phyloP scores from a whole-genome alignment of 129 eudicot genomes.

The Pittosporum tobira region DNA sequence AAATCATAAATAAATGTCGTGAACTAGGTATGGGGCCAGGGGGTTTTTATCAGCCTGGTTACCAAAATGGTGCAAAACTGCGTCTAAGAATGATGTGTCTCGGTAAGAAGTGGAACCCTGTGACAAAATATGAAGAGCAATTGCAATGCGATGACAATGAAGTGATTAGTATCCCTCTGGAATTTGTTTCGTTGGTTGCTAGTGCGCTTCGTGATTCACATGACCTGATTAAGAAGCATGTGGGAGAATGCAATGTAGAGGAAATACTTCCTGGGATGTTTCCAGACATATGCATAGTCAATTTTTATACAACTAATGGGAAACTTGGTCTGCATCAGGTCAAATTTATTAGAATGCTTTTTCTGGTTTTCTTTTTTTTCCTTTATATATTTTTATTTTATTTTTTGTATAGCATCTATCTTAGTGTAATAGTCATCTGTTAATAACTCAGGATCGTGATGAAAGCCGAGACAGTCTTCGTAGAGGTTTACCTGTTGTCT shows the following conservation, averaged over 20 bases:
- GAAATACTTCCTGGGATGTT: constrained; percentile 32
- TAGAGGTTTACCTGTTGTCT: constrained; percentile 40
- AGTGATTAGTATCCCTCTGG: constrained; percentile 35
- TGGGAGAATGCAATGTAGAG: constrained; percentile 9
- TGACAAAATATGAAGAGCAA: constrained; percentile 19
- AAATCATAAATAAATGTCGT: constrained; percentile 29
- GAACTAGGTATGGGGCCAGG: constrained; percentile 42
- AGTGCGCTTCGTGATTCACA: constrained; percentile 29
- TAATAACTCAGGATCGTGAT: constrained; percentile 36
- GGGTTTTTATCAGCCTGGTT: constrained; percentile 45
- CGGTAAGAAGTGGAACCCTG: constrained; percentile 55
- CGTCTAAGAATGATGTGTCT: constrained; percentile 46
- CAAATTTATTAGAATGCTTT: too few species aligned
- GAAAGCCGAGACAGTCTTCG: constrained; percentile 31
- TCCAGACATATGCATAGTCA: constrained; percentile 50
- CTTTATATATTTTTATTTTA: too few species aligned
- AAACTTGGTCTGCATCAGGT: constrained; percentile 64
- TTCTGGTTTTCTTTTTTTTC: too few species aligned
- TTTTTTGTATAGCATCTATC: too few species aligned
- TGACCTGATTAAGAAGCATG: constrained; percentile 10
- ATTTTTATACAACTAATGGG: constrained; percentile 39
- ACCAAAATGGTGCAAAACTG: constrained; percentile 38
- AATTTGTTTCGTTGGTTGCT: constrained; percentile 21
- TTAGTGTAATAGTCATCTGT: too few species aligned
- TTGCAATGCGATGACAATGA: constrained; percentile 21